Conservation (phyloP, 805 yeast genomes). For the Candida ipomoeae region DNA sequence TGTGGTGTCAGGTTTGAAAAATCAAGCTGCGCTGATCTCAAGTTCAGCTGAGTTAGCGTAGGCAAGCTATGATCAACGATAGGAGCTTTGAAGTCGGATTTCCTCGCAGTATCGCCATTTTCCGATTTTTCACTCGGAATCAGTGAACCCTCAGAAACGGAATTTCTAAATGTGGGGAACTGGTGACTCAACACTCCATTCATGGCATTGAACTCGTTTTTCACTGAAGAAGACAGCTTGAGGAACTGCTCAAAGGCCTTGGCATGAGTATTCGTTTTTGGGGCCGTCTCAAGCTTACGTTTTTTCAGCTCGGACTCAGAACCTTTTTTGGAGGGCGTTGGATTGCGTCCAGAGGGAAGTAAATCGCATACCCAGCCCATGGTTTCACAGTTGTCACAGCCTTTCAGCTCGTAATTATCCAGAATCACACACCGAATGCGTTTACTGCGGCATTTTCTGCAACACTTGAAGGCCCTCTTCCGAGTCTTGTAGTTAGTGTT, state of each 20-base stretch:
- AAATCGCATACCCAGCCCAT: constrained; percentile 17
- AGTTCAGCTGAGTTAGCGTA: constrained; percentile 2
- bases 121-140: not conserved
- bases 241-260: not conserved
- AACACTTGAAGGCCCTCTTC: constrained; percentile 41
- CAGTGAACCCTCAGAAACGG: not conserved
- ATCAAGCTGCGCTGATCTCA: not conserved
- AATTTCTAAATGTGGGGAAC: not conserved
- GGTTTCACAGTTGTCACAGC: constrained; percentile 22
- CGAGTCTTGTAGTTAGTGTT: constrained; percentile 36
- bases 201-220: constrained; percentile 3
- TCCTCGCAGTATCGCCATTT: too few species aligned
- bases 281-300: not conserved
- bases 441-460: constrained; percentile 36
- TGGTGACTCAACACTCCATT: constrained; percentile 5
- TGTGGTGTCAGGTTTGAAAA: not conserved
- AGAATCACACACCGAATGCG: constrained; percentile 22
- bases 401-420: constrained; percentile 20
- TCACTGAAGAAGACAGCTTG: constrained; percentile 1
- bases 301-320: not conserved
- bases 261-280: not conserved
- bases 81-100: not conserved
- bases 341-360: not conserved
- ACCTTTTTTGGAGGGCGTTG: not conserved
- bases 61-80: not conserved